Base-by-base conservation (phyloP, 2,329 filamentous ascomycete species). In the Endocalyx cinctus region DNA sequence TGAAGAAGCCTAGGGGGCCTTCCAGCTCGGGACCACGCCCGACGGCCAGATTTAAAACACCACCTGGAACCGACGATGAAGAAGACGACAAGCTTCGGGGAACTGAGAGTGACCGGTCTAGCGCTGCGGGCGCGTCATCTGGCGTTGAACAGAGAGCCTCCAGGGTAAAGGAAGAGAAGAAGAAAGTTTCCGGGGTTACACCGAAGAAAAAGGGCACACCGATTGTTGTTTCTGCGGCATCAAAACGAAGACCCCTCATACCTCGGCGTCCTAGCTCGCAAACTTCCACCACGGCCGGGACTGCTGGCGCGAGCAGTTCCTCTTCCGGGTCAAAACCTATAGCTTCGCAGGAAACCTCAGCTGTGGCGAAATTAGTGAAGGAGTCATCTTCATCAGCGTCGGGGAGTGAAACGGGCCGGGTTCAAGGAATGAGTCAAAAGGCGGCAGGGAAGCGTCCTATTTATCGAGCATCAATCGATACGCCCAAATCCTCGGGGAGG, bases 1-100 rank as follows among this genome's bases (percentile, higher is more conserved):
- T 80, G 38, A 79, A 79, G 51, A 80, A 79, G 53, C 59, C 67
- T 27, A 66, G 72, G 46, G 69, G 69, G 11, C 71, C 72, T 36
- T 74, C 73, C 18, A 57, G 61, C 14, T 67, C 65, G 12, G 72
- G 72, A 5, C 69, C 72, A 10, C 66, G 71, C 14, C 74, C 73
- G n/a, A 79, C 74, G 7, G 74, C 76, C 34, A 70, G 74, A n/a
- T 79, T 80, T 45, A 67, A 70, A 6, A 73, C 72, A 12, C 74
- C 75, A 2, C 66, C 67, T 19, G 64, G 62, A 18, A 71, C 70
- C n/a, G n/a, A n/a, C 19, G 64, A 64, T 31, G 63, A 66, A 30
- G 65, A 68, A 38, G 58, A 58, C 17, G 55, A 48, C 23, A 46
- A 55, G 23, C 40, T 42, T 5, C 46, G 41, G 26, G 57, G 58